Base-by-base conservation (phyloP, 768 basidiomycete genomes). In the Tubosaeta sp. region DNA sequence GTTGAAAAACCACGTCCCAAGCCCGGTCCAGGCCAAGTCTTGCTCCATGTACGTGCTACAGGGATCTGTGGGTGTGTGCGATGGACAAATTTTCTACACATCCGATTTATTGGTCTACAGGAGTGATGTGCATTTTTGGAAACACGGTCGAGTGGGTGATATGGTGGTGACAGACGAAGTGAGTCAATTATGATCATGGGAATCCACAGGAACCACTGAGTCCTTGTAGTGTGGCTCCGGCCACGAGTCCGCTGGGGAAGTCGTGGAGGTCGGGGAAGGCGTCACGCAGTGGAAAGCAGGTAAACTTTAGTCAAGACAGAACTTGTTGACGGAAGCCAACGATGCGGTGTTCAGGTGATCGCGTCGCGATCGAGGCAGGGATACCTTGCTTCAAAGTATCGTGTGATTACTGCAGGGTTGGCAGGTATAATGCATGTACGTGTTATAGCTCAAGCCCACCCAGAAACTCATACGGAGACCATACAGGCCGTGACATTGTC, bases 81-180 rank as follows among this genome's bases (percentile, higher is more conserved):
- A 39, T 50, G 16, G 8, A 26, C 14, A 35, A 14, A 26, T 26
- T 43, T 37, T 17, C 27, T 29, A 29, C 12, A 5, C 38, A n/a
- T 25, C 38, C 25, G 13, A 46, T 39, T 13, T 27, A 29, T 45
- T 13, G 45, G 29, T 50, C 22, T 31, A 51, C 51, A 85, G 84
- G 74, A 85, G 82, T 43, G 84, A 86, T 53, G 81, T 86, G 57
- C 84, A 86, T 62, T 85, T 86, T 65, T 86, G 84, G 84, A 76
- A 84, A 56, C 82, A 85, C 64, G 84, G 84, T 6, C 71, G 81
- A 37, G 76, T 86, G 47, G 85, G 85, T 9, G 81, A 84, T 59
- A 86, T 85, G 84, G 71, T 86, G 22, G 84, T 85, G 27, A 81
- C 78, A 13, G 84, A 84, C 54, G 84, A 85, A 70, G 83, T 81